Evolutionary conservation across 495 filamentous ascomycete genomes (phyloP), one percentile per base, ranked within the genome.

Genomic region (Neurospora sp.): DNA sequence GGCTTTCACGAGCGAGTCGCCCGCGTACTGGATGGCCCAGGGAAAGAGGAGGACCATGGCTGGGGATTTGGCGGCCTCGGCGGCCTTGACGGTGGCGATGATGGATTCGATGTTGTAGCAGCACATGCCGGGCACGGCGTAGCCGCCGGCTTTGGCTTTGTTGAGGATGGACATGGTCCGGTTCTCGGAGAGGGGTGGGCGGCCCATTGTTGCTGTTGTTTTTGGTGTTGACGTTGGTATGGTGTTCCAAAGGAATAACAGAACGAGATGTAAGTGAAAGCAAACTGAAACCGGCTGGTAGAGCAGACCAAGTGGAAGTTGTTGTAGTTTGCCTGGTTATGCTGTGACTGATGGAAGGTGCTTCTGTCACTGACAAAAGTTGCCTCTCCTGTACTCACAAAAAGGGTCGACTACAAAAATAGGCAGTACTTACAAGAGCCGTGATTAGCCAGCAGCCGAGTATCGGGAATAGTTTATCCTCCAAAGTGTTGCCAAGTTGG

Each of bases 81-180:
- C 93, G 5, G 92, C 93, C 75, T 87, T 88, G 71, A 96, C 90
- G 1, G 90, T 90, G 35, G 92, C 93, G 68, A 94, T 87, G 80
- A 94, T 91, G 76, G 89, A 89, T 84, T 94, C 92, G 78, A 93
- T 86, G 84, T 94, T 94, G 88, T 96, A 96, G 85, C 88, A 91
- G 83, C 90, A 93, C 88, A 93, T 91, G 73, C 88, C 91, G 2
- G 91, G 88, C 22, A 94, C 86, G 75, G 86, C 91, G 81, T 93
- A 94, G 35, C 89, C 84, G 76, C 87, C 86, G 17, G 84, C 80
- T 71, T 86, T 84, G 71, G 92, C 92, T 71, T 87, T 87, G 80
- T 90, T 86, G 76, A 94, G 88, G 79, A 94, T 90, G 74, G 82
- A 76, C 79, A 91, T 84, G 71, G 90, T 89, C 77, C 88, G 88